phyloP scores from a whole-genome alignment of 2,329 filamentous ascomycete genomes.

The Cryphonectria naterciae region DNA sequence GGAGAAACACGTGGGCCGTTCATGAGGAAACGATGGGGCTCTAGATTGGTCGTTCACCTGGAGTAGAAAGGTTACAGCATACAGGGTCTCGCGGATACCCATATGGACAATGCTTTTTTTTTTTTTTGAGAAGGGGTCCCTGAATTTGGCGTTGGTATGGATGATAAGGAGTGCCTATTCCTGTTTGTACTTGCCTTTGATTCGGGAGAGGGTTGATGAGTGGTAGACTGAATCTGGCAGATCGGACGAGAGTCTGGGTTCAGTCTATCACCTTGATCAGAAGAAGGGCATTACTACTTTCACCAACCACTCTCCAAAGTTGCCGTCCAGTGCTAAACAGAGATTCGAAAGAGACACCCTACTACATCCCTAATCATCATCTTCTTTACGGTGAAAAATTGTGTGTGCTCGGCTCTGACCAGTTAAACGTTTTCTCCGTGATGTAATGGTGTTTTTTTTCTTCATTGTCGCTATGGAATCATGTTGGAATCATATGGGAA shows the following conservation, averaged over 20 bases:
- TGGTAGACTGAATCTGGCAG: background rate
- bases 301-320: background rate
- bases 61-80: conserved; percentile 25
- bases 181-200: conserved; percentile 15
- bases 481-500: no score
- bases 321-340: background rate
- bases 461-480: no score
- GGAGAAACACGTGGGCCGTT: background rate
- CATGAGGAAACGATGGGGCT: background rate
- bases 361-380: background rate
- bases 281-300: background rate
- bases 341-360: background rate
- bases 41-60: conserved; percentile 12
- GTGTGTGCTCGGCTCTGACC: background rate
- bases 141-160: conserved; percentile 21
- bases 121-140: background rate
- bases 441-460: background rate
- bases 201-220: background rate
- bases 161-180: conserved; percentile 2
- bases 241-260: background rate
- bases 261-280: background rate
- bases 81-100: conserved; percentile 28
- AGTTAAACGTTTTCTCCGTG: background rate
- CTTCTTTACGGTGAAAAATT: background rate
- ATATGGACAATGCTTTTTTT: conserved; percentile 19